phyloP scores from a whole-genome alignment of 441 rosid species.

The Adansonia gregorii region DNA sequence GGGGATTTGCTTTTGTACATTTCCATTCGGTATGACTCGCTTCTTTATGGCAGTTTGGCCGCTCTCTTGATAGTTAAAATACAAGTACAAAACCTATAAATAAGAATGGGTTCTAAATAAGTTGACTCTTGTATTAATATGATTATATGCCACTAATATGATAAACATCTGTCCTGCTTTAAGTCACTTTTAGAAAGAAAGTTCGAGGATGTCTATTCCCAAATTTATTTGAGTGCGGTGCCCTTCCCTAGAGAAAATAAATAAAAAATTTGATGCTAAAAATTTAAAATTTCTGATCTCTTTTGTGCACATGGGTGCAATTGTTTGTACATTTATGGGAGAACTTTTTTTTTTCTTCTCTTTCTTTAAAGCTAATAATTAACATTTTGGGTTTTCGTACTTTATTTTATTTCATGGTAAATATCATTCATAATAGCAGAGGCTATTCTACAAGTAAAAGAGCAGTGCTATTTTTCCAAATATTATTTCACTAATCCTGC shows the following conservation, averaged over 20 bases:
- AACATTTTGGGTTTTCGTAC: neutral
- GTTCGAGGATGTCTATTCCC: constrained; percentile 2
- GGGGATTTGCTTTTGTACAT: constrained; percentile 99
- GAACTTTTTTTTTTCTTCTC: neutral
- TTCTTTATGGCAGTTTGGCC: constrained; percentile 16
- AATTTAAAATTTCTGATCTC: neutral
- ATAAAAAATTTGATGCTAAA: constrained; percentile 1
- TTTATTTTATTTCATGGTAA: neutral
- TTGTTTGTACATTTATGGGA: neutral
- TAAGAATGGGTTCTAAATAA: constrained; percentile 3
- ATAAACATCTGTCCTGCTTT: neutral
- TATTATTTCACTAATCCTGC: neutral
- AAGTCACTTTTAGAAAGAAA: neutral
- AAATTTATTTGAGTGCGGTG: neutral
- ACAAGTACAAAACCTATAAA: constrained; percentile 3
- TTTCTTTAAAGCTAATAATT: neutral
- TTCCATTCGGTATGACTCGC: constrained; percentile 74
- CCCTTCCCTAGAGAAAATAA: neutral
- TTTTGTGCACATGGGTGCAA: neutral
- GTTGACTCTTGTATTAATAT: neutral
- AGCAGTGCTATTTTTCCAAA: neutral
- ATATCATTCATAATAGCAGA: constrained; percentile 12
- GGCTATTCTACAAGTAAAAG: neutral
- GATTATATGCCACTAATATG: neutral
- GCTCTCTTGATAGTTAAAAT: constrained; percentile 5